Evolutionary conservation across 768 basidiomycete species (phyloP), one percentile per base, ranked within the genome.

Genomic region (Leccinum uliginosum): DNA sequence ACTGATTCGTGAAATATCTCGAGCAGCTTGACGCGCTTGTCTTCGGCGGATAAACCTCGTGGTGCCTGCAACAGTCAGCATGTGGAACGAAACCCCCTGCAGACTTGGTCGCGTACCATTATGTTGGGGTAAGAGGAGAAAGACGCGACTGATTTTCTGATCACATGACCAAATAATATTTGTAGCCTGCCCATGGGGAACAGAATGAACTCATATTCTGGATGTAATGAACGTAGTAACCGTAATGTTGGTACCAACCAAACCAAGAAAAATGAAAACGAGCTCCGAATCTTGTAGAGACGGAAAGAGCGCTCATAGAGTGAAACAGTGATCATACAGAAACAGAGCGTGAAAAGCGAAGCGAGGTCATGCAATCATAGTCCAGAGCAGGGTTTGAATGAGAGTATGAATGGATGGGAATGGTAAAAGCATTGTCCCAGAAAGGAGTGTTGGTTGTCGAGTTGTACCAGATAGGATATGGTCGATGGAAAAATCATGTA

Each of bases 1-100:
- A 92, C 93, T 15, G 87, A 86, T 72, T 98, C 94, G 65, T 94
- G 93, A 65, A 98, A 96, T 62, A 98, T 91, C 73, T 95, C 94
- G 19, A 96, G 73, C 54, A 98, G 72, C 69, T 89, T 93, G 57
- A 85, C 78, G 66, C 90, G 87, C 74, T 98, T 97, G 72, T 97
- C 94, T 65, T 95, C 92, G 6, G 80, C 83, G 23, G 91, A 93
- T 34, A 98, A 77, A 64, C 94, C 93, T 74, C 90, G 80, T 30
- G 88, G 87, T 54, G 88, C 86, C 88, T 86, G 45, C 23, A 40
- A 40, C 45, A n/a, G 32, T 68, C 9, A 51, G 51, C 15, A 46
- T 35, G 29, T 35, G 15, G n/a, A 19, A 44, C 9, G 19, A 40
- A 17, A 11, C n/a, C 17, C 15, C 10, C 43, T 44, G 12, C 3